Evolutionary conservation across 805 yeast genomes (phyloP).

Genomic region (Metschnikowia aberdeeniae): DNA sequence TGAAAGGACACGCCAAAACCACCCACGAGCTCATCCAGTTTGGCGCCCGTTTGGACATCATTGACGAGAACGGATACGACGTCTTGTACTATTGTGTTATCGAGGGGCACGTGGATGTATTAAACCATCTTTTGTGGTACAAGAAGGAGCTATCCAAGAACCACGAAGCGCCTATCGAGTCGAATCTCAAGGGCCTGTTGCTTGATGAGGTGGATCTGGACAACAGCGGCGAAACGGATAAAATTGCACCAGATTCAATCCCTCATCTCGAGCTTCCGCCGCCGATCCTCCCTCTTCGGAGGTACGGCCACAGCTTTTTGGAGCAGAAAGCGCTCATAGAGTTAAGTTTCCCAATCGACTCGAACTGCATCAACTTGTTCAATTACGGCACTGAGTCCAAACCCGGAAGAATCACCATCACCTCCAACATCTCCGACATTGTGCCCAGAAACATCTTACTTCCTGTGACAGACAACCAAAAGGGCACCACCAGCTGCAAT

Average conservation of each 20-base stretch:
- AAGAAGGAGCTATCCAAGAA: constrained; percentile 15
- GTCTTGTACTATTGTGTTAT: constrained; percentile 89
- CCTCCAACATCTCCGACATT: constrained; percentile 70
- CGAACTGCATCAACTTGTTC: constrained; percentile 45
- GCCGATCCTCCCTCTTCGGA: constrained; percentile 87
- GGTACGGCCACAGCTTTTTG: constrained; percentile 93
- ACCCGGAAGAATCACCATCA: constrained; percentile 81
- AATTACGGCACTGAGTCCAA: constrained; percentile 40
- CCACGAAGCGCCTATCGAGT: neutral
- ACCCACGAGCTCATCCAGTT: constrained; percentile 65
- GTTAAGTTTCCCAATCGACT: constrained; percentile 54
- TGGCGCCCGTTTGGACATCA: constrained; percentile 65
- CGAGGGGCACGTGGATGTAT: constrained; percentile 86
- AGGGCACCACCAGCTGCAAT: constrained; percentile 54
- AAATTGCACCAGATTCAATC: constrained; percentile 56
- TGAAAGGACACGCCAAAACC: constrained; percentile 72
- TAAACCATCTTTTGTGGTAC: constrained; percentile 59
- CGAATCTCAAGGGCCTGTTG: constrained; percentile 11
- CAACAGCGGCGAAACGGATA: constrained; percentile 33
- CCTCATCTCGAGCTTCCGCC: constrained; percentile 94
- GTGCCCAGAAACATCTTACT: constrained; percentile 83
- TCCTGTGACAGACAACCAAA: constrained; percentile 60
- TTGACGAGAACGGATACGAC: constrained; percentile 75
- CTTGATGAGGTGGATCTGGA: constrained; percentile 30
- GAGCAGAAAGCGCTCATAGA: constrained; percentile 87